A percentile compares a stretch with the other conserved stretches of the same genome.
Conservation (phyloP, 2,329 filamentous ascomycete species). For the Neopestalotiopsis clavispora region DNA sequence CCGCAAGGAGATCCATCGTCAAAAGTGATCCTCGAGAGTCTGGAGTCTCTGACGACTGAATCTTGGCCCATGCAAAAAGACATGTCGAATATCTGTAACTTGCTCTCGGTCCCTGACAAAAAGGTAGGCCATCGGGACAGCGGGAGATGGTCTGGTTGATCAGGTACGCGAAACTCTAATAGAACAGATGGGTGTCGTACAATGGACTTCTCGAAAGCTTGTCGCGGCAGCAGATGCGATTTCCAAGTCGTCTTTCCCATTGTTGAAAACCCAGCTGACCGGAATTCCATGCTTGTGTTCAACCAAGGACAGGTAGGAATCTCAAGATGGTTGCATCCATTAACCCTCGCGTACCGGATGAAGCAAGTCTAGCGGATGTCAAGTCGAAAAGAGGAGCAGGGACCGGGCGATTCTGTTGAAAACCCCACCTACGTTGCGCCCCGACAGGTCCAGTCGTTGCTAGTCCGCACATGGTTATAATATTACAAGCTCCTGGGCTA, state of each 20-base stretch:
- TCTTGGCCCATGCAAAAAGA: neutral
- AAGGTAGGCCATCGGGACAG: neutral
- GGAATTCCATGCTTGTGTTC: neutral
- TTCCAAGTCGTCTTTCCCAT: constrained; percentile 6
- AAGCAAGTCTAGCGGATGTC: constrained; percentile 13
- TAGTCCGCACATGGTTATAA: neutral
- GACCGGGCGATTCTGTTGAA: neutral
- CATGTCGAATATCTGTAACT: neutral
- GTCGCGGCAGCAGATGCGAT: constrained; percentile 8
- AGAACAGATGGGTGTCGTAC: neutral
- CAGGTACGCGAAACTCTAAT: constrained; percentile 14
- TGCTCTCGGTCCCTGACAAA: neutral
- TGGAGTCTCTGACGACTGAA: neutral
- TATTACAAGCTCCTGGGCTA: neutral
- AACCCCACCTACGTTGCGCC: constrained; percentile 5
- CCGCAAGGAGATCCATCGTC: neutral
- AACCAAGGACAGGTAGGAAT: neutral
- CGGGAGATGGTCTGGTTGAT: constrained; percentile 11
- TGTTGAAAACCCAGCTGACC: constrained; percentile 2
- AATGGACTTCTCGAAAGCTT: constrained; percentile 6
- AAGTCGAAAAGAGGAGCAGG: constrained; percentile 9
- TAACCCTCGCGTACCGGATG: constrained; percentile 9
- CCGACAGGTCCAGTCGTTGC: neutral
- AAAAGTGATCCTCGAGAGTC: neutral
- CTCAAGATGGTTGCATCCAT: constrained; percentile 1